Evolutionary conservation across 148 eudicot species (phyloP).

Genomic region (Spergularia marina): DNA sequence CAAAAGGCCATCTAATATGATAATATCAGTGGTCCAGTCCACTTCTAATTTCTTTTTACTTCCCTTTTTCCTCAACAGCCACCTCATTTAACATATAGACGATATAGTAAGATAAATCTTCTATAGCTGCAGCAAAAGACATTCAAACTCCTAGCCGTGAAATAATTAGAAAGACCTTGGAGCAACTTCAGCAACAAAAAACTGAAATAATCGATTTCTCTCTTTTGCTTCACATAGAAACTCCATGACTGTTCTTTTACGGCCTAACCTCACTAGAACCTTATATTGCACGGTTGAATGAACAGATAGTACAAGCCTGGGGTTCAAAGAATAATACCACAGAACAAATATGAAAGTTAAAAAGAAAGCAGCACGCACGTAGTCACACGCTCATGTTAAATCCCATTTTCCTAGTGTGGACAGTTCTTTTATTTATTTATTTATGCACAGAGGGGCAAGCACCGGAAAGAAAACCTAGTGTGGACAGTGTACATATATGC

Average conservation of each 20-base stretch:
- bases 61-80: background rate
- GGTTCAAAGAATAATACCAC: slow-evolving; percentile 12
- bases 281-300: slow-evolving; percentile 21
- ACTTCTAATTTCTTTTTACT: background rate
- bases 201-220: slow-evolving; percentile 88
- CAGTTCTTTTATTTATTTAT: too few species aligned
- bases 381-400: too few species aligned
- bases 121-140: background rate
- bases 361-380: background rate
- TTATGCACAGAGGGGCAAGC: too few species aligned
- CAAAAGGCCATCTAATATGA: background rate
- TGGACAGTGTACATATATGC: too few species aligned
- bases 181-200: slow-evolving; percentile 97
- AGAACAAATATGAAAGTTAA: slow-evolving; percentile 10
- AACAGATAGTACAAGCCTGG: slow-evolving; percentile 14
- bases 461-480: too few species aligned
- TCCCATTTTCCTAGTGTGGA: too few species aligned
- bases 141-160: background rate
- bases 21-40: background rate
- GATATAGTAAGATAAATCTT: background rate
- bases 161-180: slow-evolving; percentile 57
- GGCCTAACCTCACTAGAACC: slow-evolving; percentile 90
- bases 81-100: background rate
- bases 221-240: slow-evolving; percentile 98
- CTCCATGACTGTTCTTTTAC: slow-evolving; percentile 86